Evolutionary conservation across 2,329 filamentous ascomycete genomes (phyloP).

Genomic region (Elsinoe perseae): DNA sequence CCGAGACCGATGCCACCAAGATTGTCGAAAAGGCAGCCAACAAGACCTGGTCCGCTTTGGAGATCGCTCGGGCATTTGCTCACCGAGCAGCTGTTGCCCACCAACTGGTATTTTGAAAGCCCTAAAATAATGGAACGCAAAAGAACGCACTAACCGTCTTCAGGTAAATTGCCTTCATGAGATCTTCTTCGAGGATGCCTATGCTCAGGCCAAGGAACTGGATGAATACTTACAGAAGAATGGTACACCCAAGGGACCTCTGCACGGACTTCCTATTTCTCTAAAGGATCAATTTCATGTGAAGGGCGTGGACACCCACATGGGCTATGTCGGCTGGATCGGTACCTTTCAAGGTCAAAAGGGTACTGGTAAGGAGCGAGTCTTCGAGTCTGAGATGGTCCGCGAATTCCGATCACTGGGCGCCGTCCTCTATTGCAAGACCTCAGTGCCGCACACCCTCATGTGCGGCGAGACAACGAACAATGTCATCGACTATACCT

Average conservation of each 20-base stretch:
- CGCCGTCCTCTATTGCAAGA: conserved; percentile 50
- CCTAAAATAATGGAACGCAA: background rate
- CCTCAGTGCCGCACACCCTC: conserved; percentile 49
- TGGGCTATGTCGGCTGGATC: conserved; percentile 62
- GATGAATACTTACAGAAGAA: conserved; percentile 41
- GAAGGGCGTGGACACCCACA: conserved; percentile 38
- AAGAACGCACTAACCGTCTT: background rate
- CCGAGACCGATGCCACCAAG: conserved; percentile 50
- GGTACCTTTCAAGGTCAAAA: conserved; percentile 51
- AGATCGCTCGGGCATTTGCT: conserved; percentile 50
- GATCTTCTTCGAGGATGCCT: conserved; percentile 28
- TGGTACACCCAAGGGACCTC: conserved; percentile 45
- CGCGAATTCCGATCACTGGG: conserved; percentile 46
- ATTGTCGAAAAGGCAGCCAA: conserved; percentile 48
- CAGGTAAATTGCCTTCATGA: conserved; percentile 27
- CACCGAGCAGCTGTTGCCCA: conserved; percentile 48
- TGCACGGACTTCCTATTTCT: conserved; percentile 56
- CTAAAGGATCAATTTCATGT: conserved; percentile 62
- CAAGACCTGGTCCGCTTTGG: conserved; percentile 50
- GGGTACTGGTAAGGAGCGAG: conserved; percentile 42
- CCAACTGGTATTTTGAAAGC: conserved; percentile 34
- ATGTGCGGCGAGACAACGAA: conserved; percentile 55
- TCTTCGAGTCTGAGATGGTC: conserved; percentile 53
- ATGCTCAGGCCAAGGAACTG: conserved; percentile 41
- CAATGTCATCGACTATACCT: conserved; percentile 52